phyloP scores from a whole-genome alignment of 2,329 filamentous ascomycete genomes.

The Sordariomycetes sp. region DNA sequence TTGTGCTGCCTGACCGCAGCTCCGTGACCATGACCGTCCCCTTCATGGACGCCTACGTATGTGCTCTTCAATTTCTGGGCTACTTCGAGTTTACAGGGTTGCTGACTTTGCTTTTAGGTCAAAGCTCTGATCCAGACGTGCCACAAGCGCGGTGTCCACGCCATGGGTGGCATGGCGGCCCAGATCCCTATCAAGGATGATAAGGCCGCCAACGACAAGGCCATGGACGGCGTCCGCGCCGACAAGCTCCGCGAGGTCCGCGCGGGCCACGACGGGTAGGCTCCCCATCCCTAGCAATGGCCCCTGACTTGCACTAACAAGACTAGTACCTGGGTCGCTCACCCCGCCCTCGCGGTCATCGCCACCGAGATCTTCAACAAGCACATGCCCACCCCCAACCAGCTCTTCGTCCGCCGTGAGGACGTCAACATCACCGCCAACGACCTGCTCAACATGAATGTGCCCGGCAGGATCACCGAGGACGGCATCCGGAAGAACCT shows the following conservation, averaged over 20 bases:
- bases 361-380: constrained; percentile 93
- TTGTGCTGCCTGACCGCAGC: constrained; percentile 85
- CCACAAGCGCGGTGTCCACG: constrained; percentile 92
- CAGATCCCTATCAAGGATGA: constrained; percentile 99
- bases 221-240: constrained; percentile 84
- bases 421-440: constrained; percentile 79
- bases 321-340: constrained; percentile 77
- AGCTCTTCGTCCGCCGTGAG: constrained; percentile 82
- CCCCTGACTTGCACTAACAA: neutral
- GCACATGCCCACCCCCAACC: constrained; percentile 97
- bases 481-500: constrained; percentile 95
- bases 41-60: constrained; percentile 89
- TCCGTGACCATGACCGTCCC: constrained; percentile 95
- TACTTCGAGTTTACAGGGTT: neutral
- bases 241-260: constrained; percentile 95
- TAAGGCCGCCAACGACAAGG: constrained; percentile 78
- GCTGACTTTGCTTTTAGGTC: constrained; percentile 27
- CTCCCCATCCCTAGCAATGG: neutral
- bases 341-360: constrained; percentile 82
- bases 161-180: constrained; percentile 97
- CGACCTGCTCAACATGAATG: constrained; percentile 96
- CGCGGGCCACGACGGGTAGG: constrained; percentile 74
- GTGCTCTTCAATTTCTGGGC: constrained; percentile 6
- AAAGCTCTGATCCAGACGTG: constrained; percentile 97
- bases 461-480: constrained; percentile 85